These are phyloP conservation scores for Ruellia speciosa DNA, from an alignment of 305 asterid genomes.

Conservation along the genomic window DNA sequence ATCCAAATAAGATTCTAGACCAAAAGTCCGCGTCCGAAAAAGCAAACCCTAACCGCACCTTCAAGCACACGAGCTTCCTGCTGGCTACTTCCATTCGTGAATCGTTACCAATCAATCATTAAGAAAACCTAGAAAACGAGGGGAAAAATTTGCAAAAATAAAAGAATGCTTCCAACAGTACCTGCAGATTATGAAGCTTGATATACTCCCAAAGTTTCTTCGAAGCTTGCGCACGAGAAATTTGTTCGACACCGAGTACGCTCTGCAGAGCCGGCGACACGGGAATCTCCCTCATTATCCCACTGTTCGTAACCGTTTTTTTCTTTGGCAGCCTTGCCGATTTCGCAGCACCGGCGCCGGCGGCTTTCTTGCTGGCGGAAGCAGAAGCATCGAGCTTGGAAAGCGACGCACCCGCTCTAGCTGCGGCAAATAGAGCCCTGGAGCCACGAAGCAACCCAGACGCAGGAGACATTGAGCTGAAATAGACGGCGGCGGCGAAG, in stretches of 20 bases:
- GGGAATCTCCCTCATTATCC: constrained; percentile 33
- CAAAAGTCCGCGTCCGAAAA: not conserved
- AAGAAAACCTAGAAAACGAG: not conserved
- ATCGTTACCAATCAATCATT: not conserved
- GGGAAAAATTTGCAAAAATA: not conserved
- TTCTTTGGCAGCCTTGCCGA: constrained; percentile 16
- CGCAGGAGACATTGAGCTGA: constrained; percentile 27
- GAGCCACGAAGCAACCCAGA: constrained; percentile 32
- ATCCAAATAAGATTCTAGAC: not conserved
- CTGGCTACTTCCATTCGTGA: not conserved
- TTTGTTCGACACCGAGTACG: constrained; percentile 35
- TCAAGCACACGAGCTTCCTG: not conserved
- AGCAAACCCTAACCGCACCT: constrained; percentile 22
- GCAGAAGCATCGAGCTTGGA: constrained; percentile 26
- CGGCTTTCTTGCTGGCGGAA: constrained; percentile 23
- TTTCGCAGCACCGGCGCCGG: constrained; percentile 22
- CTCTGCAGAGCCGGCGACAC: constrained; percentile 38
- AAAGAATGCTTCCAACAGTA: constrained; percentile 6
- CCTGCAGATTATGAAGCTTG: constrained; percentile 52
- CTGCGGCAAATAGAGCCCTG: constrained; percentile 32
- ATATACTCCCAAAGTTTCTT: constrained; percentile 48
- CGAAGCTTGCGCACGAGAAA: constrained; percentile 44
- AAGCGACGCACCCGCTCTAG: constrained; percentile 26
- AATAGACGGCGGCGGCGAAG: constrained; percentile 5
- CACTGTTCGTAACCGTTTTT: constrained; percentile 23